Percentiles rank a stretch among this genome's conserved stretches.
phyloP scores from a whole-genome alignment of 371 early-diverging fungal species.

The Rhizomucor pusillus region DNA sequence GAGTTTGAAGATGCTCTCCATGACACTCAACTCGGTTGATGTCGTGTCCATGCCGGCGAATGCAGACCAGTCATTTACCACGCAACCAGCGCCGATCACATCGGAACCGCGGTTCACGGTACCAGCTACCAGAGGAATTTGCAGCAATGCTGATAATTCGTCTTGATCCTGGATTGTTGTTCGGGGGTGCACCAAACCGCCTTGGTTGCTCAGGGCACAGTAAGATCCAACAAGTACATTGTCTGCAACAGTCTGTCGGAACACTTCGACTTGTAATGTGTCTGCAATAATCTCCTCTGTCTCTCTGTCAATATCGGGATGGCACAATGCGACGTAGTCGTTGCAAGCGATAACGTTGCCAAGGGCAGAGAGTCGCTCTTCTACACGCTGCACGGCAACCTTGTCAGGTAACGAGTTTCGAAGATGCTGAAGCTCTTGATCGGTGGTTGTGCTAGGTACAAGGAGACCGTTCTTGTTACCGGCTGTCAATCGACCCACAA shows the following conservation, averaged over 20 bases:
- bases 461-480: constrained; percentile 98
- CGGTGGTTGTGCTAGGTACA: constrained; percentile 97
- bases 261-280: constrained; percentile 97
- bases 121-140: constrained; percentile 98
- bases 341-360: constrained; percentile 99
- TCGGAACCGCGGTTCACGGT: constrained; percentile 99
- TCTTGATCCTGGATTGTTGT: constrained; percentile 97
- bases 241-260: constrained; percentile 98
- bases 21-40: constrained; percentile 96
- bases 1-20: constrained; percentile 98
- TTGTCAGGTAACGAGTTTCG: constrained; percentile 97
- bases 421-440: constrained; percentile 99
- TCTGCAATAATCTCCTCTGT: constrained; percentile 99
- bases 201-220: constrained; percentile 97
- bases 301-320: constrained; percentile 98
- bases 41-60: constrained; percentile 99
- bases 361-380: constrained; percentile 98
- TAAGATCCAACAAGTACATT: constrained; percentile 99
- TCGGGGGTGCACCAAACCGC: constrained; percentile 97
- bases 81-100: constrained; percentile 97
- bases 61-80: constrained; percentile 99
- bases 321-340: constrained; percentile 99
- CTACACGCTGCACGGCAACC: constrained; percentile 95
- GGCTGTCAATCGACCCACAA: constrained; percentile 94
- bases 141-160: constrained; percentile 97